phyloP scores from a whole-genome alignment of 805 yeast genomes.

The Cyberlindnera lachancei region DNA sequence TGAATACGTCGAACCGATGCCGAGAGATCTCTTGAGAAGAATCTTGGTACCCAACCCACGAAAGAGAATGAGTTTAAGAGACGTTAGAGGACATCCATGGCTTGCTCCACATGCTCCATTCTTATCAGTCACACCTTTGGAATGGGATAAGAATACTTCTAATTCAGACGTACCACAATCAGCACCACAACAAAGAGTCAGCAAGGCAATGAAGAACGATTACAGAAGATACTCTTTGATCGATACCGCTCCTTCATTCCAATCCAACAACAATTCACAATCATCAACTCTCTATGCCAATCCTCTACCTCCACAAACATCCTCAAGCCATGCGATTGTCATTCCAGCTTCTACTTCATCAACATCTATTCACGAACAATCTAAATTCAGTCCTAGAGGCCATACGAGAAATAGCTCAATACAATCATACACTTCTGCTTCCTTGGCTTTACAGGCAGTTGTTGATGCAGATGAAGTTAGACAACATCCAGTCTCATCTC shows the following conservation, averaged over 20 bases:
- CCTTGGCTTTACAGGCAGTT: conserved; percentile 65
- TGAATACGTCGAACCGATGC: conserved; percentile 82
- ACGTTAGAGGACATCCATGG: conserved; percentile 83
- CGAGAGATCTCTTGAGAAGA: conserved; percentile 82
- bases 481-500: conserved; percentile 8
- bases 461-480: conserved; percentile 50
- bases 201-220: conserved; percentile 12
- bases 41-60: conserved; percentile 81
- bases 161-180: conserved; percentile 22
- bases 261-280: conserved; percentile 26
- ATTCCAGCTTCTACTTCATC: conserved; percentile 33
- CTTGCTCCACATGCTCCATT: conserved; percentile 75
- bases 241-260: conserved; percentile 35
- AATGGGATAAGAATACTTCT: conserved; percentile 61
- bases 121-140: conserved; percentile 75
- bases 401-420: conserved; percentile 34
- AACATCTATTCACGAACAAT: conserved; percentile 20
- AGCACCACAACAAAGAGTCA: conserved; percentile 22
- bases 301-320: conserved; percentile 64
- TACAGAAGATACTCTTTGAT: conserved; percentile 35
- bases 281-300: conserved; percentile 33
- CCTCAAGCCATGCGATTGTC: conserved; percentile 52
- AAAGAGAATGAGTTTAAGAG: conserved; percentile 59
- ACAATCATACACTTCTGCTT: conserved; percentile 45
- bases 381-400: conserved; percentile 14